Base-by-base conservation (phyloP, 192 early-diverging fungal genomes). In the Backusella mclennaniae region DNA sequence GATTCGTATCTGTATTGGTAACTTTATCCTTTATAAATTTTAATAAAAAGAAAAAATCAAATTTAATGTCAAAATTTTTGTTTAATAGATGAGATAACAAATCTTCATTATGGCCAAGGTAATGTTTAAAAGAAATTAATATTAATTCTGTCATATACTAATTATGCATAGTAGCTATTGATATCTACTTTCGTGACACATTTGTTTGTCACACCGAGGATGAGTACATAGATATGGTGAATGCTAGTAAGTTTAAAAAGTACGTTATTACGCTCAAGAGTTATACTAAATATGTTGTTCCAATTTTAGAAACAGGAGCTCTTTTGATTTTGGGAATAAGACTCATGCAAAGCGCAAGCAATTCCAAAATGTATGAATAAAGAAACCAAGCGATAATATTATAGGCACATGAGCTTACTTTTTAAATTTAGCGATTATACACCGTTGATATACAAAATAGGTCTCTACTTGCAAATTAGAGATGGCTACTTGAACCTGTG, bases 21-120 rank as follows among this genome's bases (percentile, higher is more conserved):
- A 49, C 17, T 49, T 17, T 17, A 39, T 39, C 38, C 17, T 49
- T 49, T 49, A 49, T 49, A 49, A 49, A 11, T 39, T 39, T 39
- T 39, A 39, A 49, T 17, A 15, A 49, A 17, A 49, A 17, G 4
- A 49, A 49, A 49, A 4, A n/a, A 14, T 19, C 15, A 15, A 4
- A 49, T 17, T 15, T 49, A 49, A 49, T 49, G 17, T 49, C 4
- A 33, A 33, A 33, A 33, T 1, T 33, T 33, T 33, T 33, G 31
- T 33, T 33, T 2, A 2, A 33, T 46, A 46, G 44, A 94, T 42
- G 95, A 99, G 82, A 77, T 99, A 35, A 52, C 97, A 41, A 89
- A 93, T 70, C 79, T 97, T 71, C 97, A 99, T 80, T 85, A 90
- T 29, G 97, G 97, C 1, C 97, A 99, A 85, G 97, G 97, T 6